Base-by-base conservation (phyloP, 176 grass and related monocot genomes). In the Carex kokanica region DNA sequence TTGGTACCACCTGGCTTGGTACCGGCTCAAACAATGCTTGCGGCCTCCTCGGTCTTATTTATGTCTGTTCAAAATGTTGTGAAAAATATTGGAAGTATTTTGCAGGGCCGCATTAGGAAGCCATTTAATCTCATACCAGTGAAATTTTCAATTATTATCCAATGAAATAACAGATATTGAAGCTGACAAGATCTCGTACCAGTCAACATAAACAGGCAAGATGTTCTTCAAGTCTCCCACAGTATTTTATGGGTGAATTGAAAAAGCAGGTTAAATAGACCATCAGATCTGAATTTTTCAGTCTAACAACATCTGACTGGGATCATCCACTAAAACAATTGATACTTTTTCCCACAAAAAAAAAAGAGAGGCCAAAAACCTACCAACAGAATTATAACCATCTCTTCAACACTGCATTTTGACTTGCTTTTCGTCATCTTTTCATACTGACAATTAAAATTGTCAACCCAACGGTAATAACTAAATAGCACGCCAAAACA, bases 1-100 rank as follows among this genome's bases (percentile, higher is more conserved):
- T 89, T 92, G 89, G 71, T 99, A 90, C 96, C 96, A 99, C 83
- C 68, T 87, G 1, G 96, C 91, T 78, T 95, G 88, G 83, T 99
- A 99, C 15, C 89, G 91, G 74, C 84, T 83, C 69, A 95, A 81
- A 80, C 81, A 88, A 77, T 95, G 93, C 18, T 83, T 68, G 6
- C 27, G 40, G 1, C 96, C 93, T 70, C 87, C 23, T 67, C 71
- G 57, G 87, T 92, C 93, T 60, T 60, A n/a, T 20, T 58, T 58
- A 20, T 24, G 32, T 34, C 59, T 60, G 20, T 24, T 23, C 20
- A 61, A n/a, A n/a, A 21, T 21, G 7, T 60, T 60, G 21, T 9
- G 58, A 21, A 60, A 21, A 61, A 34, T 23, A 61, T 20, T 21
- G 8, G 7, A 60, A n/a, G 7, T 60, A 59, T 59, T 18, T 20